Percentiles rank a stretch among this genome's conserved stretches.
Evolutionary conservation across 176 grass and related monocot species (phyloP).

Genomic region (Ampelocalamus luodianensis): DNA sequence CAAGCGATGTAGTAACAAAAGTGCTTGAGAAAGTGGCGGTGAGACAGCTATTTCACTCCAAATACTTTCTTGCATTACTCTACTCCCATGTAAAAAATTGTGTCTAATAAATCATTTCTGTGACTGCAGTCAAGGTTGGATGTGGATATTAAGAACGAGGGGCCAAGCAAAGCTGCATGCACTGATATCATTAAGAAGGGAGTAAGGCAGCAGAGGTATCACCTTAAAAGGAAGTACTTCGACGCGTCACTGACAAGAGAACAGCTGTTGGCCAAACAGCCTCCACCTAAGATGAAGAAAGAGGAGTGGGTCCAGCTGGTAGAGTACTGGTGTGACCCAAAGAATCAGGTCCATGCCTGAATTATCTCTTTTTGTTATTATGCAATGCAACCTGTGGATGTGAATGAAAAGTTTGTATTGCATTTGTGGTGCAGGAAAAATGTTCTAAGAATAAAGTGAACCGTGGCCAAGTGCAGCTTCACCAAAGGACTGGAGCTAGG

Average conservation of each 20-base stretch:
- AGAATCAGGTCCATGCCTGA: too few species aligned
- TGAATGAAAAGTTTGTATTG: not conserved
- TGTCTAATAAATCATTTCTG: not conserved
- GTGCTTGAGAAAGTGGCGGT: too few species aligned
- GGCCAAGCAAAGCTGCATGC: not conserved
- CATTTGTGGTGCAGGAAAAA: not conserved
- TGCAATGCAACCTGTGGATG: too few species aligned
- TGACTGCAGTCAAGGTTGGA: conserved; percentile 1
- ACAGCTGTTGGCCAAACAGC: too few species aligned
- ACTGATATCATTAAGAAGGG: conserved; percentile 18
- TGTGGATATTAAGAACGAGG: too few species aligned
- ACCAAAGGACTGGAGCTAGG: conserved; percentile 9
- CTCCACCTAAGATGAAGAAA: too few species aligned
- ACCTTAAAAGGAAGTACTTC: not conserved
- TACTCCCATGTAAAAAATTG: not conserved
- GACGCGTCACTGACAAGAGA: too few species aligned
- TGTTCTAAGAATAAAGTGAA: too few species aligned
- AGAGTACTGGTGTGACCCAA: not conserved
- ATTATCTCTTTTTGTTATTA: not conserved
- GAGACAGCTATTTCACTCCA: not conserved
- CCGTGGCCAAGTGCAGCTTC: too few species aligned
- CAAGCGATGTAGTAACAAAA: too few species aligned
- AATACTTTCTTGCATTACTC: not conserved
- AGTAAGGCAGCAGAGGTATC: conserved; percentile 9
- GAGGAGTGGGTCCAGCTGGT: too few species aligned